Evolutionary conservation across 306 rosid species (phyloP).

Genomic region (Luffa aegyptiaca): DNA sequence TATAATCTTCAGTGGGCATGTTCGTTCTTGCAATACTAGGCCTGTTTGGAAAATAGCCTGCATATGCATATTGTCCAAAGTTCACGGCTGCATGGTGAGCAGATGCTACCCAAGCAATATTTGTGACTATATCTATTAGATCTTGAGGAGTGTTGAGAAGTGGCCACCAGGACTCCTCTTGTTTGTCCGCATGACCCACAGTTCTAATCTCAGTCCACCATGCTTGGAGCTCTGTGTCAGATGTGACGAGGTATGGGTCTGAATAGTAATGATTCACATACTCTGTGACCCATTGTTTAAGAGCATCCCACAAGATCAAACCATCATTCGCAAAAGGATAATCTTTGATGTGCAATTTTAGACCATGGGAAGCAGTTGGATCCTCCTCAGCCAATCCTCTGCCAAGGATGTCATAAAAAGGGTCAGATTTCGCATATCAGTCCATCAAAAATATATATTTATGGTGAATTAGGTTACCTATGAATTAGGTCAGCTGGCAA

Average conservation of each 20-base stretch:
- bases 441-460: neutral
- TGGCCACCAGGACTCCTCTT: slow-evolving; percentile 81
- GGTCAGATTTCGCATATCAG: neutral
- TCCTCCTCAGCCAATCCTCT: slow-evolving; percentile 66
- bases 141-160: slow-evolving; percentile 34
- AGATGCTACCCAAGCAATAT: slow-evolving; percentile 55
- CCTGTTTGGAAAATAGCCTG: slow-evolving; percentile 61
- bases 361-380: slow-evolving; percentile 55
- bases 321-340: slow-evolving; percentile 79
- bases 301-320: slow-evolving; percentile 43
- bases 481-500: slow-evolving; percentile 60
- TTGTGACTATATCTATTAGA: slow-evolving; percentile 35
- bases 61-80: slow-evolving; percentile 62
- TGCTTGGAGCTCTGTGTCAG: slow-evolving; percentile 58
- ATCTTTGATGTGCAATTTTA: slow-evolving; percentile 47
- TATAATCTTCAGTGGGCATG: slow-evolving; percentile 54
- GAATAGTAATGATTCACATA: slow-evolving; percentile 49
- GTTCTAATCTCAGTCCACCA: slow-evolving; percentile 77
- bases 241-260: slow-evolving; percentile 14
- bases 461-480: slow-evolving; percentile 26
- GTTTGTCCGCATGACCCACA: slow-evolving; percentile 51
- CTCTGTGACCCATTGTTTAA: slow-evolving; percentile 52
- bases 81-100: slow-evolving; percentile 72
- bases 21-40: slow-evolving; percentile 54
- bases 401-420: neutral